Evolutionary conservation across 2,329 filamentous ascomycete genomes (phyloP), one percentile per base, ranked within the genome.

Genomic region (Xylariaceae sp.): DNA sequence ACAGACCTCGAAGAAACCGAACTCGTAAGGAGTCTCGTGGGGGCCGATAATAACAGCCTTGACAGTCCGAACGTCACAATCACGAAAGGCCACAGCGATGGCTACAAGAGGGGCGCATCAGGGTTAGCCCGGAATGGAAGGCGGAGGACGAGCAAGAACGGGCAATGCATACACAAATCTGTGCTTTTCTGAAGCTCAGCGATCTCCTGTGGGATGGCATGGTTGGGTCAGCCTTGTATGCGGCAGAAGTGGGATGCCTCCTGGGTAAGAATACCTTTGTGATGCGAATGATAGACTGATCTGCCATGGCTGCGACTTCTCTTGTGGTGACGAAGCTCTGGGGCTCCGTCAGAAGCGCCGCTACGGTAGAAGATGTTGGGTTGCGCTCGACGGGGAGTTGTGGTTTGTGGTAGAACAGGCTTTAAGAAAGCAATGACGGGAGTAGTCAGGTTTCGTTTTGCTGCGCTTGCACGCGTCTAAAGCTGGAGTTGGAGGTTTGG

Each of bases 1-100:
- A 53, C 41, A 61, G 63, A 93, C 89, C 76, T 97, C 89, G 60
- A 95, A 97, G 68, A 96, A 96, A 3, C 93, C 93, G 60, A 94
- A 96, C 64, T 96, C 90, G 64, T 98, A 98, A 0, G 91, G 90
- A 1, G 90, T 95, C 54, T 93, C 90, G 50, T 91, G 89, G 18
- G 93, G 91, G 0, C 93, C 93, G 52, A 97, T 81, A 56, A 97
- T 91, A 49, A 97, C 66, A 37, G 90, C 89, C 60, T 82, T 85
- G 37, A 97, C 84, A 61, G 88, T 85, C 41, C 90, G 85, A 46
- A 97, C 87, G 64, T 98, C 89, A 53, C 82, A 76, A 65, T 97
- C 93, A 38, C 86, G 78, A 61, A 87, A 95, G 42, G 87, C 86
- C 37, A 96, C 89, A 9, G 88, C 88, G 49, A 97, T 78, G 22